Evolutionary conservation across 2,329 filamentous ascomycete species (phyloP).

Genomic region (Pseudogymnoascus sp.): DNA sequence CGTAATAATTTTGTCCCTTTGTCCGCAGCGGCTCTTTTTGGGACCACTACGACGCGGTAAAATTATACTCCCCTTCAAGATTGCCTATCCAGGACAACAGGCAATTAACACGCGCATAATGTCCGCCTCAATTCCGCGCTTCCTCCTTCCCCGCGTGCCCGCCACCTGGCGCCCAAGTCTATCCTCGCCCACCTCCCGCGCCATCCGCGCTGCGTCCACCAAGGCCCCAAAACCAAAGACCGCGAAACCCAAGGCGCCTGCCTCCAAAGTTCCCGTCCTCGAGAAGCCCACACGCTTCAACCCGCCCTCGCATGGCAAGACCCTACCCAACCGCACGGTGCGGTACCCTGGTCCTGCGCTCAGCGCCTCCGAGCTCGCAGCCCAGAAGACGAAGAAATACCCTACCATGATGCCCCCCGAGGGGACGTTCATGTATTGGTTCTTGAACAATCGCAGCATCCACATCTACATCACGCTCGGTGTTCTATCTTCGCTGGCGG

Average conservation of each 20-base stretch:
- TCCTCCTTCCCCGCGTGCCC: slow-evolving; percentile 57
- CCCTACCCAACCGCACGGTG: slow-evolving; percentile 50
- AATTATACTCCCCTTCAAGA: background rate
- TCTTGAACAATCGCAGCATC: slow-evolving; percentile 66
- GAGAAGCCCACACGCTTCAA: slow-evolving; percentile 85
- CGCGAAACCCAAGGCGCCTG: slow-evolving; percentile 8
- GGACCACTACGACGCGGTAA: background rate
- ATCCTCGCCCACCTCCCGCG: slow-evolving; percentile 22
- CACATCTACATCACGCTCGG: slow-evolving; percentile 73
- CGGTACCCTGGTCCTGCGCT: slow-evolving; percentile 65
- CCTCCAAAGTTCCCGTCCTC: slow-evolving; percentile 56
- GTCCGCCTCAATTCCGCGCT: slow-evolving; percentile 52
- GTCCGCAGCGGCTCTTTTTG: background rate
- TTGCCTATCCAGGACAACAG: background rate
- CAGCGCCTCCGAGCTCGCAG: slow-evolving; percentile 54
- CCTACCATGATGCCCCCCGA: slow-evolving; percentile 82
- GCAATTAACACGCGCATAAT: background rate
- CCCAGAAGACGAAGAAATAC: slow-evolving; percentile 65
- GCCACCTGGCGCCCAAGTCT: slow-evolving; percentile 41
- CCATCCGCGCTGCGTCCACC: slow-evolving; percentile 28
- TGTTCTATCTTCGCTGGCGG: slow-evolving; percentile 45
- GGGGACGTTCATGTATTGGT: slow-evolving; percentile 76
- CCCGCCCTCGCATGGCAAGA: slow-evolving; percentile 78
- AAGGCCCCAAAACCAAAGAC: slow-evolving; percentile 19
- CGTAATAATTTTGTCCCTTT: slow-evolving; percentile 4